These are phyloP conservation scores for Solanum peruvianum DNA, from an alignment of 257 asterid genomes.

Conservation along the genomic window DNA sequence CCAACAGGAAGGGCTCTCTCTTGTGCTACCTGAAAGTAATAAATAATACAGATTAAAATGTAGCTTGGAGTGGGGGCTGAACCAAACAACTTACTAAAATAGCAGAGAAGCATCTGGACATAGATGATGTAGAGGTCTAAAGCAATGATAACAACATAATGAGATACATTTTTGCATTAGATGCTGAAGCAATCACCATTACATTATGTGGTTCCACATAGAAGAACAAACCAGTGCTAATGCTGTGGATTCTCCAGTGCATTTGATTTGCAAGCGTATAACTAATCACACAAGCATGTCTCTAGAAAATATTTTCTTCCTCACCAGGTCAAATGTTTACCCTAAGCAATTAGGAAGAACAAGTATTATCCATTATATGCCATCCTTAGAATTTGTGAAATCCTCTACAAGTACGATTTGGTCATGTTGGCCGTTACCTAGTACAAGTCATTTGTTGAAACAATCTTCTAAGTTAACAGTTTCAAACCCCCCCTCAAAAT, in stretches of 20 bases:
- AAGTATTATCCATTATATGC: not conserved
- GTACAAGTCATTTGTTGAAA: not conserved
- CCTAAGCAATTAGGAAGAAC: not conserved
- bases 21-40: constrained; percentile 37
- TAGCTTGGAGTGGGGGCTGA: not conserved
- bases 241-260: not conserved
- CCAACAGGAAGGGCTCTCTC: constrained; percentile 71
- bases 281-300: not conserved
- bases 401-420: not conserved
- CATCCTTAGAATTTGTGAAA: not conserved
- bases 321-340: not conserved
- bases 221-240: not conserved
- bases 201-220: not conserved
- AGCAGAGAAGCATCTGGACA: not conserved
- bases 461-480: not conserved
- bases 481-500: not conserved
- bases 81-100: not conserved
- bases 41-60: not conserved
- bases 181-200: not conserved
- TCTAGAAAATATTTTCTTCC: not conserved
- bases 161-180: not conserved
- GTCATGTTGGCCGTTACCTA: not conserved
- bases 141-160: not conserved
- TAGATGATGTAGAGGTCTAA: not conserved
- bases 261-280: not conserved